Base-by-base conservation (phyloP, 1,284 basidiomycete species). In the Flammula alnicola region DNA sequence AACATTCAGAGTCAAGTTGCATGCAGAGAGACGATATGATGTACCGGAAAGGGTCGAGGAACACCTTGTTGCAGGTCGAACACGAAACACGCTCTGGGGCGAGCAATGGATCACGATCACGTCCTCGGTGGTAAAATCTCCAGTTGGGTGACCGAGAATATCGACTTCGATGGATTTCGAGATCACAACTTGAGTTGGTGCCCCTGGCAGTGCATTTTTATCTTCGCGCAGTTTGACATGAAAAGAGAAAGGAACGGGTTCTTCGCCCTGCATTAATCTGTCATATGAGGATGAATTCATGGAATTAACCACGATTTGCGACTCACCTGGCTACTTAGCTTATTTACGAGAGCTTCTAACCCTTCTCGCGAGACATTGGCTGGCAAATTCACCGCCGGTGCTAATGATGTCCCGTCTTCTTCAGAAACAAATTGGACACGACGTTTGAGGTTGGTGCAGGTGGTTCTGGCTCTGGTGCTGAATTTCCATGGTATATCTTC, bases 81-180 rank as follows among this genome's bases (percentile, higher is more conserved):
- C 96, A 58, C 88, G 86, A 73, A 98, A 99, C 2, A 99, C 91
- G 14, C 95, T 95, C 69, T 98, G 95, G 3, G 97, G 96, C 32
- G 95, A 86, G 67, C 94, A 97, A 62, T 88, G 83, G 23, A 97
- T 78, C 46, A 91, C 79, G 52, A 97, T 86, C 9, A 95, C 80
- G 64, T 93, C 93, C 79, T 98, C 95, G 7, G 87, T 79, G 0
- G 90, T 88, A 65, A 93, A 93, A 0, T 81, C 74, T 27, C 82
- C 77, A 0, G 83, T 83, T 0, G 87, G 76, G 54, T 92, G 88
- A 4, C 77, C 73, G 2, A 97, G 74, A 1, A 95, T 79, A 62
- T 96, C 93, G 3, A 79, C 71, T 58, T 91, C 81, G 36, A 95
- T 88, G 7, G 90, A 93, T 66, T 86, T 88, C 31, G 85, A 71